Evolutionary conservation across 306 rosid genomes (phyloP).

Genomic region (Senna siamea): DNA sequence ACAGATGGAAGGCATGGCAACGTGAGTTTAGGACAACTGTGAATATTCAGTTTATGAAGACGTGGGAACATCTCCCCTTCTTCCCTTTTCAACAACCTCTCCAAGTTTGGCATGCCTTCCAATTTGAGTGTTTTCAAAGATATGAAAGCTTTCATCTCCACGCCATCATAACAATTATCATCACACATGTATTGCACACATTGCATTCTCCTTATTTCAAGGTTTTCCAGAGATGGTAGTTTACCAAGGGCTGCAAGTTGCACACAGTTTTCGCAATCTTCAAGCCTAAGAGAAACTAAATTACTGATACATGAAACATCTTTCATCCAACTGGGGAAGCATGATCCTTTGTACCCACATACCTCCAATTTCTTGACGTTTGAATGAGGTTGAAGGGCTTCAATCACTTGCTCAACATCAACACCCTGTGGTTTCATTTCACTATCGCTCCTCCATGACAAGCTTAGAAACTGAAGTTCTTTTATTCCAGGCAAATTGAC

Average conservation of each 20-base stretch:
- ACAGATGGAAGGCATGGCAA: conserved; percentile 6
- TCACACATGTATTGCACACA: conserved; percentile 10
- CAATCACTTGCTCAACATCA: not conserved
- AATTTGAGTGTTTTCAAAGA: not conserved
- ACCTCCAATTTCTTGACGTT: not conserved
- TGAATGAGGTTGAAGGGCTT: not conserved
- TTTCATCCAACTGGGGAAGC: not conserved
- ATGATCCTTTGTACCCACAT: not conserved
- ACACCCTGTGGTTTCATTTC: not conserved
- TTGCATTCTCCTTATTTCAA: not conserved
- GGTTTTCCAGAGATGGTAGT: not conserved
- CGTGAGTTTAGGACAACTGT: not conserved
- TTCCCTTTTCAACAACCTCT: not conserved
- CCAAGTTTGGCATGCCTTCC: not conserved
- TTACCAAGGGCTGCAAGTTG: not conserved
- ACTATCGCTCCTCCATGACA: not conserved
- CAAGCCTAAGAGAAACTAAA: not conserved
- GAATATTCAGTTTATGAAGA: not conserved
- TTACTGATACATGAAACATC: not conserved
- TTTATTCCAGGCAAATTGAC: conserved; percentile 19
- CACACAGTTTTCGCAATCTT: not conserved
- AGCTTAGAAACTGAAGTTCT: not conserved
- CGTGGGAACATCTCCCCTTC: not conserved
- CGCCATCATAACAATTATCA: not conserved
- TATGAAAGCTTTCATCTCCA: not conserved